phyloP scores from a whole-genome alignment of 2,329 filamentous ascomycete species.

The Phoma sp. region DNA sequence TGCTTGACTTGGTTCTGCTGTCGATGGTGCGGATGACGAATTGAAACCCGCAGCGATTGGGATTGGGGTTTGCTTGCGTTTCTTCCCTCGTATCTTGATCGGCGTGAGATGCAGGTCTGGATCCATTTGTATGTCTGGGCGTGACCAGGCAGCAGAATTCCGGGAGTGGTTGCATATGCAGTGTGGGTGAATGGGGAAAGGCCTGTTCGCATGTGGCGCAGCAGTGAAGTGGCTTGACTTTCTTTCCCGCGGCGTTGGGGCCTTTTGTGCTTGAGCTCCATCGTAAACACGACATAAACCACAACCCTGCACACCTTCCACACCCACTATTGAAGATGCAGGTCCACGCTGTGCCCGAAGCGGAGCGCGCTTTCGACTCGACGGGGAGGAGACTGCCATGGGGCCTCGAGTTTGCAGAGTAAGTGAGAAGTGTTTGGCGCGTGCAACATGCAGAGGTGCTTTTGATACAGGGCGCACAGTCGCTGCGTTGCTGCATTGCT shows the following conservation, averaged over 20 bases:
- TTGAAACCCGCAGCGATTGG: conserved; percentile 7
- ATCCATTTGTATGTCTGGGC: conserved; percentile 35
- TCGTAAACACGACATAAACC: conserved; percentile 19
- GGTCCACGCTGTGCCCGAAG: conserved; percentile 69
- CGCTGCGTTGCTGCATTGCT: neutral
- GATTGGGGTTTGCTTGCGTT: conserved; percentile 28
- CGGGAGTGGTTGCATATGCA: conserved; percentile 18
- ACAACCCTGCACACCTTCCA: conserved; percentile 14
- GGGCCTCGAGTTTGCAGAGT: conserved; percentile 69
- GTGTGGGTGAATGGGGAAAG: conserved; percentile 27
- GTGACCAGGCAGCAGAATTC: conserved; percentile 37
- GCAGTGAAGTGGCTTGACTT: conserved; percentile 31
- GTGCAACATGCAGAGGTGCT: neutral
- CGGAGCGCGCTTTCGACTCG: conserved; percentile 67
- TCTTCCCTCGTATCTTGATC: conserved; percentile 44
- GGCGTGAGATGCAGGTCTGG: conserved; percentile 44
- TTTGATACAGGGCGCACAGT: neutral
- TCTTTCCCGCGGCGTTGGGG: conserved; percentile 32
- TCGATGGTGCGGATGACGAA: conserved; percentile 13
- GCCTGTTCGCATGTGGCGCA: conserved; percentile 27
- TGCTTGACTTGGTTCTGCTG: neutral
- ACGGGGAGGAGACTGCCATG: conserved; percentile 68
- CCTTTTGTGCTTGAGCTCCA: conserved; percentile 30
- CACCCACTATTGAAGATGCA: conserved; percentile 58
- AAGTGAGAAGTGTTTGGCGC: conserved; percentile 39